Base-by-base conservation (phyloP, 1,139 yeast species). In the Kurtzmaniella quercitrusa region DNA sequence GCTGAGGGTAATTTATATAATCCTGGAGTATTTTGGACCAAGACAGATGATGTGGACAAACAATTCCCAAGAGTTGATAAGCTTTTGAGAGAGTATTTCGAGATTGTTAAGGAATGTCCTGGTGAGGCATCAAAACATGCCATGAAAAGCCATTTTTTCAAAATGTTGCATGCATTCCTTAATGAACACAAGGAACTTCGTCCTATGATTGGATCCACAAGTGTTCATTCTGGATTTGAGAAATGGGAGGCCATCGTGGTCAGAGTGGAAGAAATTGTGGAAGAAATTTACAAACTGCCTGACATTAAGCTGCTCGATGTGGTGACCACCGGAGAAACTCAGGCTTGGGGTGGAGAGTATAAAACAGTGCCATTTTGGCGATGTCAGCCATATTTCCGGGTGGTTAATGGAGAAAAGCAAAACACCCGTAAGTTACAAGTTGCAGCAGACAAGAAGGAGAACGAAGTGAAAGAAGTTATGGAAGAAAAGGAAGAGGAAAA, bases 1-100 rank as follows among this genome's bases (percentile, higher is more conserved):
- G 98, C 98, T 0, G 99, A 94, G 61, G 96, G 96, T 0, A 89
- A 89, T 56, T 68, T 94, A 37, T 87, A 84, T 63, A 94, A 94
- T 54, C 98, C 99, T 0, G 98, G 96, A 3, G 80, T 91, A 0
- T 93, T 94, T 59, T 78, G 84, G 83, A 72, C 80, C 1, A 59
- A 65, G 41, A 50, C 59, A 9, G 58, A 73, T 21, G 78, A 82
- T 47, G 70, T 68, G 17, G 89, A 87, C 30, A 81, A 68, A 50
- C 84, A 80, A 46, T 89, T 80, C 56, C 96, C 97, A 3, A 73
- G 98, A 45, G 94, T 91, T 3, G 98, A 93, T 61, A 71, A 71
- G 47, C 71, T 93, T 47, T 71, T 87, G 42, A 71, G 97, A 49
- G 97, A 93, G 58, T 94, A 93, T 60, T 86, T 86, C 56, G 96